Base-by-base conservation (phyloP, 1,284 basidiomycete genomes). In the Kalmanozyma brasiliensis region DNA sequence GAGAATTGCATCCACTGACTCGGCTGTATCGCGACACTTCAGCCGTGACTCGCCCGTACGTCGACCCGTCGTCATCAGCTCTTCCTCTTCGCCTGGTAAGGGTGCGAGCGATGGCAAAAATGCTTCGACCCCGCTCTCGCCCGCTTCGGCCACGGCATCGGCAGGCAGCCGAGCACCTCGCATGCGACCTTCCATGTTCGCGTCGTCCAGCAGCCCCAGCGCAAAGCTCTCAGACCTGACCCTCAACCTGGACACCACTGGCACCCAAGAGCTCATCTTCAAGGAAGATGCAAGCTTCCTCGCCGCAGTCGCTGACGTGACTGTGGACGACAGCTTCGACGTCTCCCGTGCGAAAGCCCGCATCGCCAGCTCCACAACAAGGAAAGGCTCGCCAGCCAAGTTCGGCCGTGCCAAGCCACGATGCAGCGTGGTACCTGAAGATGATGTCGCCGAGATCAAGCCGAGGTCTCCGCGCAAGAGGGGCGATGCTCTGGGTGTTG, bases 291-390 rank as follows among this genome's bases (percentile, higher is more conserved):
- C 60, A 4, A 63, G 60, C 52, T 64, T 70, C 52, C 47, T 70
- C 22, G 52, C 42, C 29, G 55, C 59, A 11, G 47, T 52, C 24
- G 66, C 66, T 3, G 66, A 69, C 36, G 57, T 70, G 8, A 70
- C 67, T 1, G 60, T 70, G 29, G 57, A 64, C 22, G 67, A 70
- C 46, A 64, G 61, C 37, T 70, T 70, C 34, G 67, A 70, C 29
- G 45, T 70, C 1, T 57, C 67, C 3, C 56, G 49, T n/a, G 67
- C 61, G 16, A 53, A 47, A 33, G 57, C 60, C 10, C 5, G 23
- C 26, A 9, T 14, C 60, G 1, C 23, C 44, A 10, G 33, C 37
- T 41, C 36, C n/a, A 49, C 44, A 16, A 11, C 36, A 46, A 49
- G 30, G 11, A 32, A 29, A 10, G 53, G 55, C 51, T 65, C 62